Base-by-base conservation (phyloP, 2,329 filamentous ascomycete genomes). In the Monascus ruber region DNA sequence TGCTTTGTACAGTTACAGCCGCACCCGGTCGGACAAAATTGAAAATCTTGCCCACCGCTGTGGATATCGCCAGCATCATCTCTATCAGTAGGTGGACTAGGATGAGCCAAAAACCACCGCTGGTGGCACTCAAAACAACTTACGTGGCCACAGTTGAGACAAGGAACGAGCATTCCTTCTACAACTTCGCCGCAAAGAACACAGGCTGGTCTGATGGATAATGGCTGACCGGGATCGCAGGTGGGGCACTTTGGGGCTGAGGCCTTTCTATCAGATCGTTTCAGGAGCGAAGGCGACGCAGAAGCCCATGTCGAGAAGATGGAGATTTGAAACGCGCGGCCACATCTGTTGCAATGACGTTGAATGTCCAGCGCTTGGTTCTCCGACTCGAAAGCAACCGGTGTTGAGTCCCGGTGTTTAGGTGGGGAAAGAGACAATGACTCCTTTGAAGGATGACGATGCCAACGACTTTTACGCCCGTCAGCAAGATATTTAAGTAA, bases 121-220 rank as follows among this genome's bases (percentile, higher is more conserved):
- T 51, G 52, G 35, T 68, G 66, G 44, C 68, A 71, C 11, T 58
- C 50, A 37, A 65, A 64, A 47, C 68, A 70, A 41, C 60, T 61
- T 11, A 69, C 59, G 41, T 71, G 68, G 11, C 68, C 67, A 47
- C 68, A 71, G 34, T 59, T 57, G 7, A 70, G 52, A 43, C 68
- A 71, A 4, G 68, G 68, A 2, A 64, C 53, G 34, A 69, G 55
- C 50, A 69, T 67, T 24, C 67, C 67, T 37, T 58, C 52, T 5
- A 69, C 54, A 3, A 59, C 51, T 46, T 64, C 62, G 17, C 57
- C 54, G 47, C 68, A 71, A 27, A 71, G 62, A 5, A 62, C 52
- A 44, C 68, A 71, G 37, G 58, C 55, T n/a, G 63, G 48, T 37
- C 54, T 58, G 25, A 56, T 53, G 7, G 59, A 52, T 2, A 59